Evolutionary conservation across 805 yeast species (phyloP).

Genomic region (Starmerella bacillaris): DNA sequence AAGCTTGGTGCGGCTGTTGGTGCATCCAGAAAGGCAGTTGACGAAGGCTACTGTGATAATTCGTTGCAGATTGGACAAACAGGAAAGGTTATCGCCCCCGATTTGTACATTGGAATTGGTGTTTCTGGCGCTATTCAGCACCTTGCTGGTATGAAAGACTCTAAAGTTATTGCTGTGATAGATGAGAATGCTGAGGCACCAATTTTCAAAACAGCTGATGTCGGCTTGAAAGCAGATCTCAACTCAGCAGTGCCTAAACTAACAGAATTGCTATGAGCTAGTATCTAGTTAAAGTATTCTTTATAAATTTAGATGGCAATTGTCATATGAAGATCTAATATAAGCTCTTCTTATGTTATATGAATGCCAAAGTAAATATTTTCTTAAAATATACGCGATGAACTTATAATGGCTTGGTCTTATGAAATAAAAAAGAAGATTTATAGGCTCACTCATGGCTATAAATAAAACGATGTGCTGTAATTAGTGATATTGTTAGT

Average conservation of each 20-base stretch:
- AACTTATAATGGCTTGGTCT: no score
- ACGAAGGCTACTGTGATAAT: conserved; percentile 86
- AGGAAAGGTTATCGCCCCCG: conserved; percentile 95
- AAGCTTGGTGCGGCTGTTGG: conserved; percentile 83
- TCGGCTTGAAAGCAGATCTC: conserved; percentile 77
- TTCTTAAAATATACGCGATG: no score
- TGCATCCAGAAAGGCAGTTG: conserved; percentile 97
- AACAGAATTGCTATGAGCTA: no score
- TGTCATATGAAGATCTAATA: no score
- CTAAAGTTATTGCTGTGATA: conserved; percentile 82
- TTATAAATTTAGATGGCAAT: no score
- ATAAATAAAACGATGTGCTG: no score
- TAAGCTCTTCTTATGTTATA: no score
- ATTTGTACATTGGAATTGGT: conserved; percentile 81
- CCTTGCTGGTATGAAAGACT: conserved; percentile 95
- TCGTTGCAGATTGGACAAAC: conserved; percentile 96
- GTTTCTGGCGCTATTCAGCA: conserved; percentile 96
- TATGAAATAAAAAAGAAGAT: no score
- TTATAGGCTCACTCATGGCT: no score
- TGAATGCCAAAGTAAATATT: no score
- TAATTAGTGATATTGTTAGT: no score
- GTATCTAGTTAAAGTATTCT: no score
- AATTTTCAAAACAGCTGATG: conserved; percentile 76
- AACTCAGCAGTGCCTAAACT: conserved; percentile 80
- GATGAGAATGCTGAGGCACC: conserved; percentile 92